phyloP scores from a whole-genome alignment of 768 basidiomycete species.

The Auriculariales sp. region DNA sequence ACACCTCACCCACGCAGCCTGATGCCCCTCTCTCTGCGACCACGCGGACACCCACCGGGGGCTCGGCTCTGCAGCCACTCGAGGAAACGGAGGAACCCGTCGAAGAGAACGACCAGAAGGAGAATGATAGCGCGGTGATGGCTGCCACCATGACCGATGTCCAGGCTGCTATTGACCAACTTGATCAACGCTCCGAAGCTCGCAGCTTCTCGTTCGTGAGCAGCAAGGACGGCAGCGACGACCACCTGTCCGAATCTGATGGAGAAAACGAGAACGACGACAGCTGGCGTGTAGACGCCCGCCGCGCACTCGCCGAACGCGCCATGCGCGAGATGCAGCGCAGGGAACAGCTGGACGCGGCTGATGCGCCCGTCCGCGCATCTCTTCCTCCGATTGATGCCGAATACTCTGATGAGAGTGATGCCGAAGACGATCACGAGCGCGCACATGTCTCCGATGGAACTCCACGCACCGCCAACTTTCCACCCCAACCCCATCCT shows the following conservation, averaged over 20 bases:
- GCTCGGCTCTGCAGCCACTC: constrained; percentile 14
- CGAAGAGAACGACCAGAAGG: constrained; percentile 11
- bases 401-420: constrained; percentile 70
- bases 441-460: neutral
- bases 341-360: constrained; percentile 10
- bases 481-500: neutral
- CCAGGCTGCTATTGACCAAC: constrained; percentile 79
- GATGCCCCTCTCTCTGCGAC: constrained; percentile 9
- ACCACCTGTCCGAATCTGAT: constrained; percentile 36
- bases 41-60: neutral
- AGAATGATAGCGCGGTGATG: constrained; percentile 46
- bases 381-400: constrained; percentile 53
- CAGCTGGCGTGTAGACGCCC: constrained; percentile 49
- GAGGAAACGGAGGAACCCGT: constrained; percentile 15
- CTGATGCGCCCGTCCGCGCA: constrained; percentile 8
- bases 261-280: constrained; percentile 36
- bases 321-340: constrained; percentile 40
- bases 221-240: constrained; percentile 37
- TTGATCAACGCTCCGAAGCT: constrained; percentile 40
- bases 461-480: constrained; percentile 4
- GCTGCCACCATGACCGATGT: constrained; percentile 81
- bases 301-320: constrained; percentile 54
- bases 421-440: constrained; percentile 30
- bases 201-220: constrained; percentile 71
- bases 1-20: constrained; percentile 54